Evolutionary conservation across 441 rosid genomes (phyloP), one percentile per base, ranked within the genome.

Genomic region (Iberis amara): DNA sequence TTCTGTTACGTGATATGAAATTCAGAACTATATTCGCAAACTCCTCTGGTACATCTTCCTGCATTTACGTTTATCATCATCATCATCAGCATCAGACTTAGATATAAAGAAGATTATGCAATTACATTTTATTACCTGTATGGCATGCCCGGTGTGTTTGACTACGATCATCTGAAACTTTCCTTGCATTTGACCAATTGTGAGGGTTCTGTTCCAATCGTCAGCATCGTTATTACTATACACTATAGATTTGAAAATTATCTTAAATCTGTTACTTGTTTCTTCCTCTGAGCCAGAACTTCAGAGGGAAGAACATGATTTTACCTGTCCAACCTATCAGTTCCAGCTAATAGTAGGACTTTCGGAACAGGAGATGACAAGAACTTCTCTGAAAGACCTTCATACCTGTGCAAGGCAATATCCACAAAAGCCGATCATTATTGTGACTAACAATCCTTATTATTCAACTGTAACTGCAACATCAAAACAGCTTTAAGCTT

Each of bases 171-270:
- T 86, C 71, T 92, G 98, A 71, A 92, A 92, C 72, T 92, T 92
- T 63, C 98, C 98, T 88, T 88, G 96, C 98, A 92, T 92, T 76
- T 88, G 96, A 44, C 95, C 96, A 47, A 92, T 92, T 52, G 98
- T 88, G 42, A 88, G 95, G 38, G 85, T 56, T 72, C 98, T 92
- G 76, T 62, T 31, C 51, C 56, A 64, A 48, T 46, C 32, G 41
- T 68, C 35, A 27, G 51, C 48, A 18, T 24, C 8, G 8, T 26
- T 47, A 26, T 46, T 32, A 65, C 21, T 32, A 6, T 11, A 46
- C 5, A 7, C 30, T 7, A 2, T 14, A 41, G 6, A 15, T 43
- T 28, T 39, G 21, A 24, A 39, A n/a, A 9, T 9, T 39, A 46
- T 38, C 43, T 8, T 7, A 32, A 47, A 36, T 21, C 11, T 33